Evolutionary conservation across 1,284 basidiomycete species (phyloP).

Genomic region (Trametes versicolor): DNA sequence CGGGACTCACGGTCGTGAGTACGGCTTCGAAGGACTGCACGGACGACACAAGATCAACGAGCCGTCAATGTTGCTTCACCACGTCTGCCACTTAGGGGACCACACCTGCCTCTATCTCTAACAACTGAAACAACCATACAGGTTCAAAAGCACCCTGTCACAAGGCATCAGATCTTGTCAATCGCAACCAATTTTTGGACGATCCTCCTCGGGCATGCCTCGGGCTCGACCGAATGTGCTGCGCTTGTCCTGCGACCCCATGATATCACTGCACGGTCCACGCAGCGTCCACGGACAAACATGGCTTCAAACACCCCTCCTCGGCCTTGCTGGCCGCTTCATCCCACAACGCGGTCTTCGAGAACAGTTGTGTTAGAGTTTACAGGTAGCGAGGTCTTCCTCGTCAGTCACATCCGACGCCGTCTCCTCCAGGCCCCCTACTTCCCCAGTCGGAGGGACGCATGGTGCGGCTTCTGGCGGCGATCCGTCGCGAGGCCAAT

Average conservation of each 20-base stretch:
- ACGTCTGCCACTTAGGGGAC: neutral
- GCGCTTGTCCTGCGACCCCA: neutral
- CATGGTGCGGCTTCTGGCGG: neutral
- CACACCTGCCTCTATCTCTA: neutral
- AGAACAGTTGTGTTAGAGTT: conserved; percentile 5
- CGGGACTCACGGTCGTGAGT: conserved; percentile 19
- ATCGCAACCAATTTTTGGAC: neutral
- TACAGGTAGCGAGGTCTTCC: conserved; percentile 11
- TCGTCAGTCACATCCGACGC: conserved; percentile 9
- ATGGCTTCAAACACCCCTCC: neutral
- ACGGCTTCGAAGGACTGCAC: neutral
- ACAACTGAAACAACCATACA: neutral
- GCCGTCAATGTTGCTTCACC: neutral
- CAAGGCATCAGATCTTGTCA: neutral
- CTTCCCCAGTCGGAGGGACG: neutral
- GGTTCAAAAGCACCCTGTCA: neutral
- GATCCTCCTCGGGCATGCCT: neutral
- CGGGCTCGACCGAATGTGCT: neutral
- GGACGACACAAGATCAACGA: neutral
- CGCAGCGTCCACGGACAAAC: neutral
- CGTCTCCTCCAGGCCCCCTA: neutral
- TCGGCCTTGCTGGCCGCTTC: neutral
- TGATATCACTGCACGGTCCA: neutral
- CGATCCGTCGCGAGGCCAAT: neutral
- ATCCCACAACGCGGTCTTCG: neutral